Conservation (phyloP, 1,139 yeast species). For the Hansenula sp. region DNA sequence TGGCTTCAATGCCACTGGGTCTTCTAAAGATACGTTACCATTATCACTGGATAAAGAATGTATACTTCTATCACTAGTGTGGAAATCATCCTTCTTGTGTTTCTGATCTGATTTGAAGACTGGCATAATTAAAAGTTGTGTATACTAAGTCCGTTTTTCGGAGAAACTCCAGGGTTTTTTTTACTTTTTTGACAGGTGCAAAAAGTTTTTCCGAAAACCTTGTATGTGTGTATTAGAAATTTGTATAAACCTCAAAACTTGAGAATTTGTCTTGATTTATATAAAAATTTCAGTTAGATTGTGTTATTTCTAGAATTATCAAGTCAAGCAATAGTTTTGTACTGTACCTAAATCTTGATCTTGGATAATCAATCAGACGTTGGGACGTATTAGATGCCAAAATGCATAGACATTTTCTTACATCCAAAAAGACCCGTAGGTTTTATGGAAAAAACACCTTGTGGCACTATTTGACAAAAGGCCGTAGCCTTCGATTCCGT, state of each 20-base stretch:
- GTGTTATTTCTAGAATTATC: too few relatives aligned
- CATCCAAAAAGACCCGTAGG: not conserved
- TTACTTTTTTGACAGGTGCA: not conserved
- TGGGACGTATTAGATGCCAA: too few relatives aligned
- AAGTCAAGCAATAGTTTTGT: too few relatives aligned
- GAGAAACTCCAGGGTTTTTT: not conserved
- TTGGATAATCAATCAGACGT: not conserved
- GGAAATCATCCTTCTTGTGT: not conserved
- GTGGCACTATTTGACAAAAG: too few relatives aligned
- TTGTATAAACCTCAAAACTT: not conserved
- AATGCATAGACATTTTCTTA: too few relatives aligned
- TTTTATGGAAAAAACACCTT: too few relatives aligned
- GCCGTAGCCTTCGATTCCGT: too few relatives aligned
- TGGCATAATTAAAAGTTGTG: too few relatives aligned
- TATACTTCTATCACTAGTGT: not conserved
- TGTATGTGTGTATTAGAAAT: too few relatives aligned
- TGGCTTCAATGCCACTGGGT: not conserved
- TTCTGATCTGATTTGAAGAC: too few relatives aligned
- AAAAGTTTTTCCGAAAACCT: not conserved
- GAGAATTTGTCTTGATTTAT: not conserved
- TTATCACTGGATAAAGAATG: not conserved
- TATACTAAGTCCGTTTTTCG: conserved; percentile 1
- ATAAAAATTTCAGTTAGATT: too few relatives aligned
- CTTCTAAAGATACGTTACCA: not conserved
- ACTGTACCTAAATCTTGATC: too few relatives aligned